Evolutionary conservation across 176 grass and related monocot genomes (phyloP).

Genomic region (Hordeum marinum): DNA sequence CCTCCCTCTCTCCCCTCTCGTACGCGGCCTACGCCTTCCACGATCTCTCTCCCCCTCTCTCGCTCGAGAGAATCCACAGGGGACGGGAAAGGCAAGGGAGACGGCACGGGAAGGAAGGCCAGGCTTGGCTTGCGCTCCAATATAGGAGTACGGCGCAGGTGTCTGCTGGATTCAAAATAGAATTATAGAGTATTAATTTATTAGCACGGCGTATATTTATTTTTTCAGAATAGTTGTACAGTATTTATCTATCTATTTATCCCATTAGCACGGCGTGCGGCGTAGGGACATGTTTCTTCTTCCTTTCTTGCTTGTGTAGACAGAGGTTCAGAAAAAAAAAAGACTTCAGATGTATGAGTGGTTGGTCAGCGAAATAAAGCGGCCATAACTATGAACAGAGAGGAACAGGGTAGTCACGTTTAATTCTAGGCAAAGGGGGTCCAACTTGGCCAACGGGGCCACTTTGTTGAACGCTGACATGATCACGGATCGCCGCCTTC

Average conservation of each 20-base stretch:
- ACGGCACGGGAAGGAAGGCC: background rate
- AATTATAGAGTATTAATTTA: background rate
- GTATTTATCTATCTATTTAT: background rate
- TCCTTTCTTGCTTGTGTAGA: background rate
- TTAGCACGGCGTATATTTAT: no score
- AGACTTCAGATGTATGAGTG: background rate
- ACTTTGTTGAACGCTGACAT: background rate
- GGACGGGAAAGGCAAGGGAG: background rate
- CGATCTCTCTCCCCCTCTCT: background rate
- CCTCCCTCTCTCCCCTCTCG: background rate
- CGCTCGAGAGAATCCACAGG: background rate
- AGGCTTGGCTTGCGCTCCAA: conserved; percentile 20
- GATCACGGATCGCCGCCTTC: background rate
- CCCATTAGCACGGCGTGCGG: background rate
- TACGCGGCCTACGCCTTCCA: background rate
- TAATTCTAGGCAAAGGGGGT: background rate
- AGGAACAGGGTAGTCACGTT: background rate
- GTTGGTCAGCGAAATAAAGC: background rate
- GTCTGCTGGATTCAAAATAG: background rate
- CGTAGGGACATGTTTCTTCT: background rate
- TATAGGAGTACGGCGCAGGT: background rate
- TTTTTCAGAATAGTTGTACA: no score
- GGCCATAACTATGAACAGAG: background rate
- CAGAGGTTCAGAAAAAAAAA: background rate
- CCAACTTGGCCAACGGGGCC: background rate